Conservation (phyloP, 441 rosid species). For the Euphorbia celastroides region DNA sequence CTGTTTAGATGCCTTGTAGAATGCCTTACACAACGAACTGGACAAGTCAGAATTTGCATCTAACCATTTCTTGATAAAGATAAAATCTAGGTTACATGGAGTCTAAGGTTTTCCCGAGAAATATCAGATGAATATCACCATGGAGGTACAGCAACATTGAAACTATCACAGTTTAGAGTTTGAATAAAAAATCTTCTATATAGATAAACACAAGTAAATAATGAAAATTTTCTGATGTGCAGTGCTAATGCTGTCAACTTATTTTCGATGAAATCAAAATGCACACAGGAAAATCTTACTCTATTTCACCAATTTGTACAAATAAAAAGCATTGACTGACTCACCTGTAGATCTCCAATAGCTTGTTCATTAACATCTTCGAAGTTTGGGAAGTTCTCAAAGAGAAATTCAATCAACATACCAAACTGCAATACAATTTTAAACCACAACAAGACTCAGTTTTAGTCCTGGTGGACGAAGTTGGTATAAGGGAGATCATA, state of each 20-base stretch:
- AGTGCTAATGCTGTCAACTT: not conserved
- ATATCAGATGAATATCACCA: not conserved
- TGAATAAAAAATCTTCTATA: not conserved
- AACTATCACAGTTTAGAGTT: not conserved
- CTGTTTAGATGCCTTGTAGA: slow-evolving; percentile 74
- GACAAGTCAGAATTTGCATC: slow-evolving; percentile 19
- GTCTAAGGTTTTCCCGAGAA: not conserved
- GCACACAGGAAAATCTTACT: not conserved
- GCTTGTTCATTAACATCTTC: slow-evolving; percentile 66
- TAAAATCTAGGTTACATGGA: not conserved
- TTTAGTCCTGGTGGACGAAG: not conserved
- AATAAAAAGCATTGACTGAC: slow-evolving; percentile 9
- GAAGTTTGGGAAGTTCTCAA: slow-evolving; percentile 63
- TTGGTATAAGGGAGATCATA: not conserved
- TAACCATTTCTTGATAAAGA: not conserved
- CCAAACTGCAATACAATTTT: slow-evolving; percentile 66
- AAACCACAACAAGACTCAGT: slow-evolving; percentile 6
- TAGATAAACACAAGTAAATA: too few species aligned
- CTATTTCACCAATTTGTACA: not conserved
- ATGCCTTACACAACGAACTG: slow-evolving; percentile 39
- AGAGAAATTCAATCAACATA: slow-evolving; percentile 88
- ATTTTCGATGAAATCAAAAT: not conserved
- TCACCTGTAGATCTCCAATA: slow-evolving; percentile 91
- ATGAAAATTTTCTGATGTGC: not conserved
- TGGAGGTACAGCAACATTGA: not conserved